Conservation (phyloP, 2,329 filamentous ascomycete genomes). For the Phyllosticta citrichinensis region DNA sequence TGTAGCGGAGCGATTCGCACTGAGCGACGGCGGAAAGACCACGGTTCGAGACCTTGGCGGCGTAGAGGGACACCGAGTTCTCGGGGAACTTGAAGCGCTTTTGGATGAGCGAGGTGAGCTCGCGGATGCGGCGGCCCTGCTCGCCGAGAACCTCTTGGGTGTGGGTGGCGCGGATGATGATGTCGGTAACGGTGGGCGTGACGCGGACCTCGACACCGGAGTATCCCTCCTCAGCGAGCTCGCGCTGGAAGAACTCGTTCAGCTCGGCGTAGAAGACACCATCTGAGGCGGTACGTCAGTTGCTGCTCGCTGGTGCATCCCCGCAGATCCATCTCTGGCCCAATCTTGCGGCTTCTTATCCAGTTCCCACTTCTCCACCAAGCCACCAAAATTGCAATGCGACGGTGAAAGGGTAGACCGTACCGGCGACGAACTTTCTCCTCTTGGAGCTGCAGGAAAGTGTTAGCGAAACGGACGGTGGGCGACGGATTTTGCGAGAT, state of each 20-base stretch:
- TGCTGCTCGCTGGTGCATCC: slow-evolving; percentile 11
- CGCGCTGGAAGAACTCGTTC: slow-evolving; percentile 99
- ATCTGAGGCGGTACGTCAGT: slow-evolving; percentile 41
- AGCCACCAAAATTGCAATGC: slow-evolving; percentile 8
- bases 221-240: slow-evolving; percentile 99
- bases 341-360: neutral
- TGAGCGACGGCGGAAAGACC: slow-evolving; percentile 99
- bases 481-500: neutral
- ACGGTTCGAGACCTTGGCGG: slow-evolving; percentile 99
- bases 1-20: slow-evolving; percentile 99
- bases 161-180: slow-evolving; percentile 99
- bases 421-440: slow-evolving; percentile 55
- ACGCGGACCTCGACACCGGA: slow-evolving; percentile 99
- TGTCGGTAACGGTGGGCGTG: slow-evolving; percentile 98
- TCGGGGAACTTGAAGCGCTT: slow-evolving; percentile 99
- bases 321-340: neutral
- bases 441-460: slow-evolving; percentile 63
- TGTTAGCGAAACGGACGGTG: slow-evolving; percentile 17
- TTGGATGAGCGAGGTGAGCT: slow-evolving; percentile 99
- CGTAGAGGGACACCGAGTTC: slow-evolving; percentile 99
- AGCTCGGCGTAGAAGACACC: slow-evolving; percentile 99
- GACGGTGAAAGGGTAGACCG: slow-evolving; percentile 15
- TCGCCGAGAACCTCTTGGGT: slow-evolving; percentile 99
- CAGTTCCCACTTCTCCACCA: neutral
- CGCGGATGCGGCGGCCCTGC: slow-evolving; percentile 99